Evolutionary conservation across 257 asterid genomes (phyloP), one percentile per base, ranked within the genome.

Genomic region (Agastache rugosa): DNA sequence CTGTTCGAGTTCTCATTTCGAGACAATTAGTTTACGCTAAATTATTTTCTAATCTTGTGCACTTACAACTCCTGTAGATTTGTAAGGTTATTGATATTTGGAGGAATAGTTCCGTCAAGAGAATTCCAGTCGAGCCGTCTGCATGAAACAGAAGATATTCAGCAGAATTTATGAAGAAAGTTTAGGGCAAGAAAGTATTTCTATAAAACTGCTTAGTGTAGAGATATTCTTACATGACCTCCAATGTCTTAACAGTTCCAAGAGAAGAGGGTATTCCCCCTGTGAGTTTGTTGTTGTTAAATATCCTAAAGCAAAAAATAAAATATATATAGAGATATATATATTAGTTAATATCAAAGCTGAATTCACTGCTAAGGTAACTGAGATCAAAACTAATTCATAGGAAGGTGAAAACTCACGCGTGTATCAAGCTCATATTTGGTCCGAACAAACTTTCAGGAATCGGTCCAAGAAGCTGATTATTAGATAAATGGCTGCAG

Each of bases 111-210:
- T 64, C 94, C 97, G 20, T 59, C 73, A 5, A 93, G 83, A 50
- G 78, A 73, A 81, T 93, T 93, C 86, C 84, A 82, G 75, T 93
- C 98, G 39, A 91, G 79, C 11, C 98, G 93, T 73, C 97, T 93
- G 93, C 75, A 41, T 37, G 29, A 63, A 56, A 59, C 31, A 69
- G 44, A 74, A 72, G 66, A 79, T 29, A 74, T 67, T 76, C 45
- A 71, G 53, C 67, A 50, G 4, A 60, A 66, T 5, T 60, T 17
- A 29, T 2, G n/a, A 16, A 11, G 11, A 19, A 60, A 34, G 8
- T 73, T 55, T 48, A 29, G 39, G 59, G 61, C 17, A 69, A 68
- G 58, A 19, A 56, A 59, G 47, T 11, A 42, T 14, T 41, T 20
- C 12, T 10, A 54, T 3, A 48, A n/a, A 1, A 34, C 68, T 67